These are phyloP conservation scores for Lanmaoa pseudosensibilis DNA, from an alignment of 768 basidiomycete species.

Conservation along the genomic window DNA sequence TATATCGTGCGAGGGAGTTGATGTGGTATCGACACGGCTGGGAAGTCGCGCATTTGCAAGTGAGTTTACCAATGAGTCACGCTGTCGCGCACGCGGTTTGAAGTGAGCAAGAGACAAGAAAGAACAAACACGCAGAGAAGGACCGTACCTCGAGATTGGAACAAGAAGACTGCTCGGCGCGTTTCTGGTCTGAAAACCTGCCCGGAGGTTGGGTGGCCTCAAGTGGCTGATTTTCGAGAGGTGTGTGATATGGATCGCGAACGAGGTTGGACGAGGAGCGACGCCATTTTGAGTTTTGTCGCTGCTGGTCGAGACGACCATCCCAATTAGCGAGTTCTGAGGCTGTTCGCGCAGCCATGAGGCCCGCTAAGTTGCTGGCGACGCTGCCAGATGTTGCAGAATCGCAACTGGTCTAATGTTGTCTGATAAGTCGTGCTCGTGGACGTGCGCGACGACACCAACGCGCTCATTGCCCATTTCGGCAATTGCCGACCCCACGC, in stretches of 20 bases:
- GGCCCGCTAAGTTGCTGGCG: neutral
- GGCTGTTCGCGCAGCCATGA: slow-evolving; percentile 16
- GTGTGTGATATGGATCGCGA: slow-evolving; percentile 12
- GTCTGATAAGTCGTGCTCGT: slow-evolving; percentile 1
- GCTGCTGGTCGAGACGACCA: slow-evolving; percentile 10
- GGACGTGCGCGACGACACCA: slow-evolving; percentile 5
- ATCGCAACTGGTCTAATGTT: neutral
- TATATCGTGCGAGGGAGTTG: neutral
- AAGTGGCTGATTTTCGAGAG: neutral
- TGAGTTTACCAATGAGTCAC: neutral
- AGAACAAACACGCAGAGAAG: neutral
- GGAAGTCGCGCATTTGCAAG: slow-evolving; percentile 3
- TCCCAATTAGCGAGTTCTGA: slow-evolving; percentile 22
- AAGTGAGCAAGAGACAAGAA: slow-evolving; percentile 1
- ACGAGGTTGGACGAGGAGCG: slow-evolving; percentile 10
- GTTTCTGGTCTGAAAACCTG: slow-evolving; percentile 5
- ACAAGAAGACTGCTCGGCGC: slow-evolving; percentile 4
- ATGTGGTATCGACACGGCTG: slow-evolving; percentile 11
- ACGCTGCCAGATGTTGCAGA: neutral
- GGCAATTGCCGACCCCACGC: slow-evolving; percentile 12
- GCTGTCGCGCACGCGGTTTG: slow-evolving; percentile 12
- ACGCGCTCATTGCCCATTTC: slow-evolving; percentile 8
- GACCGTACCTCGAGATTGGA: slow-evolving; percentile 14
- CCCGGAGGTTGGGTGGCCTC: neutral
- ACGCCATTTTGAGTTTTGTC: slow-evolving; percentile 6